Evolutionary conservation across 2,329 filamentous ascomycete genomes (phyloP).

Genomic region (Chaetomiaceae sp.): DNA sequence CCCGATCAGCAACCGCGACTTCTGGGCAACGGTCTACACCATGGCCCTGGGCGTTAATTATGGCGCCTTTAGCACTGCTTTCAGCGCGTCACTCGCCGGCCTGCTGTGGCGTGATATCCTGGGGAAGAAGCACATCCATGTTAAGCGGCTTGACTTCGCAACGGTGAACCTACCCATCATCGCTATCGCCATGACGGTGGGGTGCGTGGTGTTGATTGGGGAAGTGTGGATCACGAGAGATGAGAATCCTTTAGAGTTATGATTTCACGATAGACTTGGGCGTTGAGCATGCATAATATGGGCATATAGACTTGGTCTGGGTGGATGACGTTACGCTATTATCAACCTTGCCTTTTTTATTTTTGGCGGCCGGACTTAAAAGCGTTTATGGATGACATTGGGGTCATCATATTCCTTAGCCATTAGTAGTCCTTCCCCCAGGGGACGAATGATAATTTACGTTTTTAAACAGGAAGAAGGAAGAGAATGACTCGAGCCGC

Average conservation of each 20-base stretch:
- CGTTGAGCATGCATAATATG: not conserved
- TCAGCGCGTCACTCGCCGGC: slow-evolving; percentile 67
- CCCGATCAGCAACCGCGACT: slow-evolving; percentile 59
- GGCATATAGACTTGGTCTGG: not conserved
- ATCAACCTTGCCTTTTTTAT: too few relatives aligned
- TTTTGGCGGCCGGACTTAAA: too few relatives aligned
- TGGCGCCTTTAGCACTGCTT: slow-evolving; percentile 67
- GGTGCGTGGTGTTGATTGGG: slow-evolving; percentile 56
- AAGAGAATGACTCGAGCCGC: too few relatives aligned
- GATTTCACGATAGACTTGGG: not conserved
- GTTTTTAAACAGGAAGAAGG: too few relatives aligned
- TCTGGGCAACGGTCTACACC: slow-evolving; percentile 70
- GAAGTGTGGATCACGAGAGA: slow-evolving; percentile 58
- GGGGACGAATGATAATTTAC: too few relatives aligned
- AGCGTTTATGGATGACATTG: too few relatives aligned
- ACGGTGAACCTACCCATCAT: slow-evolving; percentile 68
- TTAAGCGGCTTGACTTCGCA: slow-evolving; percentile 61
- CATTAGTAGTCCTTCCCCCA: too few relatives aligned
- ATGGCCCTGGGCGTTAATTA: slow-evolving; percentile 74
- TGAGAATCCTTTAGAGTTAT: slow-evolving; percentile 4
- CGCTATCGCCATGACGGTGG: slow-evolving; percentile 62
- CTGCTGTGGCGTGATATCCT: slow-evolving; percentile 71
- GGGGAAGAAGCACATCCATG: slow-evolving; percentile 61
- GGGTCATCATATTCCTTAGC: too few relatives aligned
- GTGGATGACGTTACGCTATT: not conserved